A percentile compares a stretch with the other conserved stretches of the same genome.
phyloP scores from a whole-genome alignment of 2,329 filamentous ascomycete species.

The Venturia effusa region DNA sequence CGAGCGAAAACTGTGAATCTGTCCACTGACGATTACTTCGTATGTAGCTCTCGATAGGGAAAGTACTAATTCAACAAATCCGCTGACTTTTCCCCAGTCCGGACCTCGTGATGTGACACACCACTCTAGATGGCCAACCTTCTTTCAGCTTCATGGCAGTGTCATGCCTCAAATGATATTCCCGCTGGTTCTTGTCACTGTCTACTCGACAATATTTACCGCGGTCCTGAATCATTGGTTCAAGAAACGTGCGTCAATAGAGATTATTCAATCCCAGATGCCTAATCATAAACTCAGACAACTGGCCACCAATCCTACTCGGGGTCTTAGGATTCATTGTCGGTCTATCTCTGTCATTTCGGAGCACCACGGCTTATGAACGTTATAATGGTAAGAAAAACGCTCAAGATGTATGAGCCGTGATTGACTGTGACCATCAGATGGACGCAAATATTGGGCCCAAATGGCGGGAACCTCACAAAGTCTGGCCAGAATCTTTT shows the following conservation, averaged over 20 bases:
- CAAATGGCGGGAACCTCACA: constrained; percentile 44
- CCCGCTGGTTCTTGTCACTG: constrained; percentile 50
- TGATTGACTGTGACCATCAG: constrained; percentile 21
- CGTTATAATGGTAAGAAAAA: constrained; percentile 29
- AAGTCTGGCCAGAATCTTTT: constrained; percentile 60
- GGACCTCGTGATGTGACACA: constrained; percentile 59
- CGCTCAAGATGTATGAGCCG: background rate
- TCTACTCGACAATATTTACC: constrained; percentile 58
- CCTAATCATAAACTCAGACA: background rate
- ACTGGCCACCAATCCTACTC: constrained; percentile 48
- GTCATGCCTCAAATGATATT: constrained; percentile 65
- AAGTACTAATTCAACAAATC: background rate
- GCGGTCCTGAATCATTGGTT: constrained; percentile 18
- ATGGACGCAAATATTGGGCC: constrained; percentile 54
- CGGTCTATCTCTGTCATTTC: constrained; percentile 66
- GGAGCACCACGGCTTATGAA: constrained; percentile 68
- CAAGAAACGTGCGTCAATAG: background rate
- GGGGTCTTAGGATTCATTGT: constrained; percentile 76
- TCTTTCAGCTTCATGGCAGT: constrained; percentile 65
- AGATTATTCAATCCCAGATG: background rate
- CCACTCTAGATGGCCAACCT: constrained; percentile 68
- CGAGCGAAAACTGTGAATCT: background rate
- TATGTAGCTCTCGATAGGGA: background rate
- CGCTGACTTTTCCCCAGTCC: background rate
- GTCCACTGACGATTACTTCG: background rate